A percentile compares a stretch with the other conserved stretches of the same genome.
Conservation (phyloP, 139 green algal genomes). For the Marvania coccoides region DNA sequence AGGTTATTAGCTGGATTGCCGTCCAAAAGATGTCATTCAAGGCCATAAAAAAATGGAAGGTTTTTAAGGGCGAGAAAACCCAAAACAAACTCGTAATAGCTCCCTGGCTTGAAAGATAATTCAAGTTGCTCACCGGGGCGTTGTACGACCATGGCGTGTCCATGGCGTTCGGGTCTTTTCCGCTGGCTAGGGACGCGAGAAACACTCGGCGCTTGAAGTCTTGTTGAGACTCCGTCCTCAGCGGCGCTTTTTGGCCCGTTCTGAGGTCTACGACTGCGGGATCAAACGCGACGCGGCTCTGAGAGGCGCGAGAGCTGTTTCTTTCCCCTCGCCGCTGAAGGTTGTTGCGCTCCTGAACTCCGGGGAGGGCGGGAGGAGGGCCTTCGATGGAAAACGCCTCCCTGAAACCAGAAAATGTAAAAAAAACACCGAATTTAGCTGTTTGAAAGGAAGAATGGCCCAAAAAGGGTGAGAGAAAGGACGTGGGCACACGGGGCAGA, state of each 20-base stretch:
- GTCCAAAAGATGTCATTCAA: too few species aligned
- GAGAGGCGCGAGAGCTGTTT: too few species aligned
- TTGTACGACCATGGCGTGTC: constrained; percentile 1
- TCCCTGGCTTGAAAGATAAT: too few species aligned
- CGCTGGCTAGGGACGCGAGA: not conserved
- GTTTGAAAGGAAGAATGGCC: too few species aligned
- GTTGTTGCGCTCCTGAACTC: not conserved
- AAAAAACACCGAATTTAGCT: too few species aligned
- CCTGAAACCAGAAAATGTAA: not conserved
- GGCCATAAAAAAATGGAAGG: too few species aligned
- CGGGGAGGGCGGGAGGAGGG: not conserved
- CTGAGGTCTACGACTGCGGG: constrained; percentile 5
- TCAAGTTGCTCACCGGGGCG: too few species aligned
- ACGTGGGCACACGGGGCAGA: too few species aligned
- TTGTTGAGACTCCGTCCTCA: constrained; percentile 12
- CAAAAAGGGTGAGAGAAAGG: too few species aligned
- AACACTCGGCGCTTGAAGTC: not conserved
- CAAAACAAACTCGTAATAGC: too few species aligned
- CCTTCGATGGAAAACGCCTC: not conserved
- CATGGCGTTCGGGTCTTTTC: not conserved
- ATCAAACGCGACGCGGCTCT: constrained; percentile 19
- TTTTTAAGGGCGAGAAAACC: too few species aligned
- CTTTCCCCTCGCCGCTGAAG: not conserved
- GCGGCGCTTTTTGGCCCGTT: constrained; percentile 1
- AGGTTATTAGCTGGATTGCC: too few species aligned